These are phyloP conservation scores for Periconia sp. DNA, from an alignment of 2,329 filamentous ascomycete species.

Conservation along the genomic window DNA sequence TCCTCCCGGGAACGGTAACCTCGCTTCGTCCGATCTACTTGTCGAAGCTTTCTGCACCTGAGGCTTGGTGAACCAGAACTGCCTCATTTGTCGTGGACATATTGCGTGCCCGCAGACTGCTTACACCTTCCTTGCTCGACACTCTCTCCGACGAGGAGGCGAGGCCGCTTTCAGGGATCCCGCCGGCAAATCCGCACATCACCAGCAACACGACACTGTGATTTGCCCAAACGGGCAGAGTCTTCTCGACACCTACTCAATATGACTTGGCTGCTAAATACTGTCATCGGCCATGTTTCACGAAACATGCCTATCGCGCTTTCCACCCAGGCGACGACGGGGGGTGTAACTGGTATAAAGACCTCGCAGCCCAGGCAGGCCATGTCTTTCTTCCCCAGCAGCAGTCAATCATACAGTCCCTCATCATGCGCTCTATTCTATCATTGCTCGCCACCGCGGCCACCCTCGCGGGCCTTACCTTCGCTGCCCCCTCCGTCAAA, in stretches of 20 bases:
- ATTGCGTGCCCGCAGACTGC: conserved; percentile 11
- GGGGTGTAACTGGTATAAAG: conserved; percentile 1
- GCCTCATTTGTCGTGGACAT: conserved; percentile 14
- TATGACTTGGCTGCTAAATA: conserved; percentile 15
- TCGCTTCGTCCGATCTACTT: not conserved
- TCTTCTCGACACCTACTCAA: conserved; percentile 18
- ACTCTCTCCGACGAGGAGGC: conserved; percentile 9
- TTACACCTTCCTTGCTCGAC: conserved; percentile 15
- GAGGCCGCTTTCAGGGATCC: conserved; percentile 7
- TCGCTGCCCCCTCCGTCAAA: conserved; percentile 19
- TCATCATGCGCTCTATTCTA: conserved; percentile 20
- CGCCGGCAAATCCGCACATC: conserved; percentile 5
- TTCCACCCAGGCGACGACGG: not conserved
- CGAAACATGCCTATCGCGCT: conserved; percentile 4
- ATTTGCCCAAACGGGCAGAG: conserved; percentile 9
- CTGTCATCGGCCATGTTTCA: conserved; percentile 6
- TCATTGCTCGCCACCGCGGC: conserved; percentile 19
- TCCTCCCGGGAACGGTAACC: not conserved
- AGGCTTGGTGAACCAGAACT: conserved; percentile 1
- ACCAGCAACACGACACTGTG: conserved; percentile 1
- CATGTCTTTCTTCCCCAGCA: not conserved
- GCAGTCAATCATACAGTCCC: not conserved
- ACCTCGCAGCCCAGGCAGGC: not conserved
- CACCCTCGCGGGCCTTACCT: conserved; percentile 11
- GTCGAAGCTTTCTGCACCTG: not conserved